These are phyloP conservation scores for Camelina sativa DNA, from an alignment of 345 rosid genomes.

Conservation along the genomic window DNA sequence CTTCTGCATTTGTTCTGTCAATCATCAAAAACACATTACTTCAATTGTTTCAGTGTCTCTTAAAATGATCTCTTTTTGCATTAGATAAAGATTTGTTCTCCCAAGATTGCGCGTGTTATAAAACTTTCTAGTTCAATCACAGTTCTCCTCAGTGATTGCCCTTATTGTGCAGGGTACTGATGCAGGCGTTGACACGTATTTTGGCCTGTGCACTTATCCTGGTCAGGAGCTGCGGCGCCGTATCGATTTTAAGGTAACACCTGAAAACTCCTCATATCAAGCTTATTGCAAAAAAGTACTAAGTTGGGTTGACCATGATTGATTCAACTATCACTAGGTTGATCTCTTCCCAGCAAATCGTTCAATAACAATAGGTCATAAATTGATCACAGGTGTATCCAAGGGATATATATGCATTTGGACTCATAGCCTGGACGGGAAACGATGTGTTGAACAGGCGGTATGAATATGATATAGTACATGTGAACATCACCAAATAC, in stretches of 20 bases:
- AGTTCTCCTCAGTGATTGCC: slow-evolving; percentile 7
- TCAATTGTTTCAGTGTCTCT: not conserved
- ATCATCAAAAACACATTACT: not conserved
- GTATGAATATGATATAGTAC: slow-evolving; percentile 41
- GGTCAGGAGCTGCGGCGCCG: slow-evolving; percentile 82
- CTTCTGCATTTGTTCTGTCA: slow-evolving; percentile 17
- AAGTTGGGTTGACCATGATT: not conserved
- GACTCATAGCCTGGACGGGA: slow-evolving; percentile 96
- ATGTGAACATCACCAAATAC: not conserved
- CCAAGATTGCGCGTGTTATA: not conserved
- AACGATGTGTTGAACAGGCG: slow-evolving; percentile 91
- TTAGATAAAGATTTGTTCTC: slow-evolving; percentile 4
- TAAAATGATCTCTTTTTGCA: not conserved
- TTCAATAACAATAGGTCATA: not conserved
- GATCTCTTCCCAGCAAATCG: not conserved
- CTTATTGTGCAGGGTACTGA: slow-evolving; percentile 64
- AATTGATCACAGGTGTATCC: slow-evolving; percentile 72
- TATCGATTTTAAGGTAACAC: slow-evolving; percentile 82
- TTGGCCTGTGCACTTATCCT: slow-evolving; percentile 89
- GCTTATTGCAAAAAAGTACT: not conserved
- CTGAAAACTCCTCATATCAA: slow-evolving; percentile 1
- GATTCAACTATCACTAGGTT: not conserved
- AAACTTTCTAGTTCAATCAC: not conserved
- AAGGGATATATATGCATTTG: slow-evolving; percentile 82
- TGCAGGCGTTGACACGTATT: slow-evolving; percentile 93